Evolutionary conservation across 2,329 filamentous ascomycete genomes (phyloP), one percentile per base, ranked within the genome.

Genomic region (Thelonectria blattea): DNA sequence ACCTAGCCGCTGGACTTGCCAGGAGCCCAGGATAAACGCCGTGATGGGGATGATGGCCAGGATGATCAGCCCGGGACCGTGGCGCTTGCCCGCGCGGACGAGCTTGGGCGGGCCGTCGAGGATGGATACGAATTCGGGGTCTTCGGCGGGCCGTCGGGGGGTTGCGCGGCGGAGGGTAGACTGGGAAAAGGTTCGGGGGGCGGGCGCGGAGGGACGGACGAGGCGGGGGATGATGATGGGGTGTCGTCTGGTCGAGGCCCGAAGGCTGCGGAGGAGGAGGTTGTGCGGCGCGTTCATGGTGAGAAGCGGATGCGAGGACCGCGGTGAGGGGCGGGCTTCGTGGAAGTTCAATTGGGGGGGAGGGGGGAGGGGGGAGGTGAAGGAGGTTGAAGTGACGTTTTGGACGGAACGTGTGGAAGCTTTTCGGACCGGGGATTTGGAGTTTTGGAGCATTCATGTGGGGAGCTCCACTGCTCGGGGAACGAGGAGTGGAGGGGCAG

Each of bases 1-100:
- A 60, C 89, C 87, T 1, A 99, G 85, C 11, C 95, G 90, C 75
- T 96, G 88, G 55, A 99, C 91, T 75, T 99, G 95, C 95, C 95
- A 99, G 65, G 92, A 92, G 30, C 95, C 95, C 15, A 99, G 88
- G 56, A 83, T 81, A 76, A 99, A 97, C 11, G 95, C 92, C 1
- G 93, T 97, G 61, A 97, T 78, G 50, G 95, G 95, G 71, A 99
- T 98, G 53, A 96, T 79, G 42, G 92, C 91, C 11, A 97, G 85
- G 62, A 97, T 82, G 37, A 95, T 87, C 10, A 97, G 83, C 0
- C 93, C 93, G 0, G 89, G 88, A 1, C 92, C 91, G 80, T 97
- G 93, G 39, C 78, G 81, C 68, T 86, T 84, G 51, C 91, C 88
- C 1, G 87, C 81, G 47, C 92, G 91, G 39, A 98, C 89, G 34